phyloP scores from a whole-genome alignment of 169 alveolate genomes.

The Plasmodium gallinaceum region DNA sequence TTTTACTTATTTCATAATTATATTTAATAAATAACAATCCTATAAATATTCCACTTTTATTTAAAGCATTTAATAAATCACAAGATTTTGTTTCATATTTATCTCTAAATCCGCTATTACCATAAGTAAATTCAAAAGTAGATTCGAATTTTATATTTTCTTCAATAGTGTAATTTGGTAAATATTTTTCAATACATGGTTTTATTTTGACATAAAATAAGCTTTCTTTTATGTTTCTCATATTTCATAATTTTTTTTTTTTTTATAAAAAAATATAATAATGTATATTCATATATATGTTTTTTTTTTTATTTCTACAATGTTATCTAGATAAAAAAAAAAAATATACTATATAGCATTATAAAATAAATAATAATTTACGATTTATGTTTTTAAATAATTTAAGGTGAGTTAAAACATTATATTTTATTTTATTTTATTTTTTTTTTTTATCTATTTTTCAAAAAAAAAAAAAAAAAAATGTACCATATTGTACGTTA shows the following conservation, averaged over 20 bases:
- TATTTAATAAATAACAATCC: constrained; percentile 63
- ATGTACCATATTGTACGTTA: too few species aligned
- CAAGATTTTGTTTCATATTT: constrained; percentile 26
- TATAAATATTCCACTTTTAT: constrained; percentile 61
- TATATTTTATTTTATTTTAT: too few species aligned
- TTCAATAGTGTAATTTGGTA: constrained; percentile 22
- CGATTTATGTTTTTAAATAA: too few species aligned
- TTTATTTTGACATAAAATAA: constrained; percentile 38
- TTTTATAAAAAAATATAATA: too few species aligned
- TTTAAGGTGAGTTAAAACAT: too few species aligned
- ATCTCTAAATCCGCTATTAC: constrained; percentile 72
- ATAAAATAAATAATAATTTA: too few species aligned
- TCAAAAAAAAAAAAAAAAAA: too few species aligned
- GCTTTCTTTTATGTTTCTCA: constrained; percentile 37
- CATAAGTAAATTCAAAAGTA: constrained; percentile 29
- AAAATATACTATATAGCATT: too few species aligned
- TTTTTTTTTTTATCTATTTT: too few species aligned
- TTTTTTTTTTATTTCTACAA: too few species aligned
- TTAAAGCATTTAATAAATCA: constrained; percentile 51
- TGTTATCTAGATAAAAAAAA: too few species aligned
- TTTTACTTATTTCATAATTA: constrained; percentile 27
- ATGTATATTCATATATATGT: too few species aligned
- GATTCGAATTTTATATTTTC: constrained; percentile 24
- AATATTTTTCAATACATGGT: constrained; percentile 46
- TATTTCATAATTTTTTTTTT: not conserved